A percentile compares a stretch with the other conserved stretches of the same genome.
Evolutionary conservation across 345 rosid species (phyloP).

Genomic region (Noccaea bulbosa): DNA sequence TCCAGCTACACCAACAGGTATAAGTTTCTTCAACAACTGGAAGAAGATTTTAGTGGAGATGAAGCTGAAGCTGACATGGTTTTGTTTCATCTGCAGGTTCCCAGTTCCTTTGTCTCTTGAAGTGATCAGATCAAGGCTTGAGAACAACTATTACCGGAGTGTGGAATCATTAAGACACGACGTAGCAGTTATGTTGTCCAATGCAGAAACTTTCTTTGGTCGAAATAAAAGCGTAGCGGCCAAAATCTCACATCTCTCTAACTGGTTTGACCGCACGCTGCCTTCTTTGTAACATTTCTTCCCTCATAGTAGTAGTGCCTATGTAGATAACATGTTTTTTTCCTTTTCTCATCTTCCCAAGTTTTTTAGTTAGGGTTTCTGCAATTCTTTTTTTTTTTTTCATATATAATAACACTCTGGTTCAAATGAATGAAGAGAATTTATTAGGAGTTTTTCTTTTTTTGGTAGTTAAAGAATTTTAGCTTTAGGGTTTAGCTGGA

Average conservation of each 20-base stretch:
- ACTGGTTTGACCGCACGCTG: constrained; percentile 54
- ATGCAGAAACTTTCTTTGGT: constrained; percentile 67
- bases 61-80: constrained; percentile 16
- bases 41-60: constrained; percentile 14
- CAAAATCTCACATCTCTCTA: constrained; percentile 65
- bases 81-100: constrained; percentile 57
- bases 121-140: constrained; percentile 70
- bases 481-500: constrained; percentile 26
- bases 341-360: constrained; percentile 5
- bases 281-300: constrained; percentile 52
- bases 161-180: constrained; percentile 81
- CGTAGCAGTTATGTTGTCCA: constrained; percentile 62
- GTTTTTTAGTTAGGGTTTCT: constrained; percentile 32
- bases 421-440: constrained; percentile 21
- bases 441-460: not conserved
- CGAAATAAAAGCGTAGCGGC: constrained; percentile 56
- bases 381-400: not conserved
- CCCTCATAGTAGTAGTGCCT: constrained; percentile 12
- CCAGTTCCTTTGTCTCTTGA: constrained; percentile 87
- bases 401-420: not conserved
- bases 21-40: constrained; percentile 23
- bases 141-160: constrained; percentile 81
- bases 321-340: constrained; percentile 50
- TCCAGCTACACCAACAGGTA: constrained; percentile 84
- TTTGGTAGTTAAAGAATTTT: not conserved